Evolutionary conservation across 208 protist species (phyloP).

Genomic region (Endotrypanum monterogeii): DNA sequence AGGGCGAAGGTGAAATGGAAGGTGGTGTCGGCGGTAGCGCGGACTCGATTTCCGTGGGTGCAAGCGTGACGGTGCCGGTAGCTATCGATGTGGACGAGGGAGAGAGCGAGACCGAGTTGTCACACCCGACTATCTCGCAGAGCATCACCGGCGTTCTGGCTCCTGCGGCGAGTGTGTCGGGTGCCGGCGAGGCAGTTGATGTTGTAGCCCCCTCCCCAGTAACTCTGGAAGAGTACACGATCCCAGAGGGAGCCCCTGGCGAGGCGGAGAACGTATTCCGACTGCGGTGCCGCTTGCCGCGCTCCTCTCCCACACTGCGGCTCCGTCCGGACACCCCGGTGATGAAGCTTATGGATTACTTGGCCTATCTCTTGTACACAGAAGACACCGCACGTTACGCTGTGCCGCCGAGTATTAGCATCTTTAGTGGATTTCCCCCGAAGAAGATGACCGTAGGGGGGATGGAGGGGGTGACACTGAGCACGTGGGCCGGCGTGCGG

Average conservation of each 20-base stretch:
- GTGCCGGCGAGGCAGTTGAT: constrained; percentile 9
- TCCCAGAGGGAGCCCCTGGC: constrained; percentile 8
- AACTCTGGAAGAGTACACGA: constrained; percentile 7
- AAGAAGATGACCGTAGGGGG: constrained; percentile 33
- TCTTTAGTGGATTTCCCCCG: constrained; percentile 58
- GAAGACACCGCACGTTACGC: constrained; percentile 45
- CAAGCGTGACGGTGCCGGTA: neutral
- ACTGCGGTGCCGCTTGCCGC: constrained; percentile 68
- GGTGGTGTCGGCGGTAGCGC: neutral
- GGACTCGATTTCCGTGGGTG: neutral
- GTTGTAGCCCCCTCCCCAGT: constrained; percentile 18
- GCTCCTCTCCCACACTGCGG: constrained; percentile 43
- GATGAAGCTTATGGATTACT: constrained; percentile 47
- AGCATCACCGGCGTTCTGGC: neutral
- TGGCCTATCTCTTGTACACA: constrained; percentile 59
- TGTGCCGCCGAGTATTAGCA: constrained; percentile 34
- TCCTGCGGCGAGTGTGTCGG: neutral
- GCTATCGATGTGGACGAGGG: constrained; percentile 30
- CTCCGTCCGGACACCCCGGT: constrained; percentile 63
- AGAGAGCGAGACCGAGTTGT: constrained; percentile 32
- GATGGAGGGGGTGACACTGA: constrained; percentile 35
- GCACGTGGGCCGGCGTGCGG: constrained; percentile 41
- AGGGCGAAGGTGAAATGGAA: neutral
- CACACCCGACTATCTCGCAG: constrained; percentile 23
- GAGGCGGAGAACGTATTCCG: constrained; percentile 32